Percentiles rank a stretch among this genome's conserved stretches.
phyloP scores from a whole-genome alignment of 805 yeast genomes.

The Maudiozyma serrabonitensis region DNA sequence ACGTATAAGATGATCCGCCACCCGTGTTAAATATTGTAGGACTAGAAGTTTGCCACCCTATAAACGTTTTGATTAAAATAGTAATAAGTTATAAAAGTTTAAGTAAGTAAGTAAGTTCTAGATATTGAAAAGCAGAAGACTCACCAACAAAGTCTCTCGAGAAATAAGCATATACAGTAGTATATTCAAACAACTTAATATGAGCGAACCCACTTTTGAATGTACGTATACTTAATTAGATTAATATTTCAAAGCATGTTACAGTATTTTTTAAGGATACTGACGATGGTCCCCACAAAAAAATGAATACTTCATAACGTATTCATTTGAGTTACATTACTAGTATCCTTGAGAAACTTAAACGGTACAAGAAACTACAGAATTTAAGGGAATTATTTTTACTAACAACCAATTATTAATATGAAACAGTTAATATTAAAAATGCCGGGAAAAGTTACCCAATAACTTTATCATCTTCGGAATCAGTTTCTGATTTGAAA shows the following conservation, averaged over 20 bases:
- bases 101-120: too few species aligned
- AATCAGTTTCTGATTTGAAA: conserved; percentile 48
- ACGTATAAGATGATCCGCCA: not conserved
- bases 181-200: not conserved
- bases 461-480: conserved; percentile 24
- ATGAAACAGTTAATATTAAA: conserved; percentile 34
- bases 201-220: conserved; percentile 2
- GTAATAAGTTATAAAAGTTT: too few species aligned
- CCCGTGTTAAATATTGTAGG: not conserved
- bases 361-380: too few species aligned
- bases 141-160: too few species aligned
- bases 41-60: not conserved
- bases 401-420: not conserved
- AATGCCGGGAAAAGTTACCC: conserved; percentile 63
- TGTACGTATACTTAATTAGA: conserved; percentile 1
- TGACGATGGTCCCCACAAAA: too few species aligned
- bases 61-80: not conserved
- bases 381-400: not conserved
- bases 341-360: too few species aligned
- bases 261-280: too few species aligned
- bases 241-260: not conserved
- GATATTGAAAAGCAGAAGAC: too few species aligned
- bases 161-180: too few species aligned
- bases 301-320: too few species aligned
- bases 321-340: too few species aligned